These are phyloP conservation scores for Amanita rimosa DNA, from an alignment of 768 basidiomycete genomes.

Conservation along the genomic window DNA sequence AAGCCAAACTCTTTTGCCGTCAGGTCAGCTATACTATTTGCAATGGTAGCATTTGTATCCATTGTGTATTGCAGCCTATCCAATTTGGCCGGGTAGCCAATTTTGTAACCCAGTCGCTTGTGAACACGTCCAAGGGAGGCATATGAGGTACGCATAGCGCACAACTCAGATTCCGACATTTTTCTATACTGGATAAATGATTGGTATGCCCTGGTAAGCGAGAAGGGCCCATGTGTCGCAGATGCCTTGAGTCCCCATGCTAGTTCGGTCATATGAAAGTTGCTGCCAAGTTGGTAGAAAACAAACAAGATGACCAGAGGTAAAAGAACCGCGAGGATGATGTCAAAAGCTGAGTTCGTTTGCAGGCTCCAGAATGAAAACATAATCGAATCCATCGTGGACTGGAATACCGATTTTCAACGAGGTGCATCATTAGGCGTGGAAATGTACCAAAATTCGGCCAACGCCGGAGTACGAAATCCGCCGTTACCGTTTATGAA, in stretches of 20 bases:
- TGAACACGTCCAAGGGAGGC: conserved; percentile 29
- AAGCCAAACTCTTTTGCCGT: conserved; percentile 20
- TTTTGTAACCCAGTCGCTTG: conserved; percentile 35
- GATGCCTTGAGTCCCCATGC: conserved; percentile 12
- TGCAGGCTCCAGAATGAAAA: neutral
- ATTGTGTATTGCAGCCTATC: conserved; percentile 30
- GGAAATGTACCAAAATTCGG: too few relatives aligned
- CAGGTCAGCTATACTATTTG: conserved; percentile 28
- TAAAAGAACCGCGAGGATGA: conserved; percentile 25
- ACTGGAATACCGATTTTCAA: too few relatives aligned
- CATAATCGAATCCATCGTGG: neutral
- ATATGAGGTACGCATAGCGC: conserved; percentile 31
- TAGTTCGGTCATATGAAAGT: conserved; percentile 18
- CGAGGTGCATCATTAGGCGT: too few relatives aligned
- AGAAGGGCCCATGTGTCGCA: conserved; percentile 24
- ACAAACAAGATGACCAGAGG: conserved; percentile 24
- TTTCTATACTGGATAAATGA: conserved; percentile 32
- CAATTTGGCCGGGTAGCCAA: conserved; percentile 47
- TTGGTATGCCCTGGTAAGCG: conserved; percentile 28
- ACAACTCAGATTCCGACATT: conserved; percentile 29
- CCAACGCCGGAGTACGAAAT: too few relatives aligned
- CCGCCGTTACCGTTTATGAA: too few relatives aligned
- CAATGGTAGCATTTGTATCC: conserved; percentile 24
- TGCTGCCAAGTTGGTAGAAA: conserved; percentile 15
- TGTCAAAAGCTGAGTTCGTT: conserved; percentile 17